phyloP scores from a whole-genome alignment of 257 asterid species.

The Fraxinus americana region DNA sequence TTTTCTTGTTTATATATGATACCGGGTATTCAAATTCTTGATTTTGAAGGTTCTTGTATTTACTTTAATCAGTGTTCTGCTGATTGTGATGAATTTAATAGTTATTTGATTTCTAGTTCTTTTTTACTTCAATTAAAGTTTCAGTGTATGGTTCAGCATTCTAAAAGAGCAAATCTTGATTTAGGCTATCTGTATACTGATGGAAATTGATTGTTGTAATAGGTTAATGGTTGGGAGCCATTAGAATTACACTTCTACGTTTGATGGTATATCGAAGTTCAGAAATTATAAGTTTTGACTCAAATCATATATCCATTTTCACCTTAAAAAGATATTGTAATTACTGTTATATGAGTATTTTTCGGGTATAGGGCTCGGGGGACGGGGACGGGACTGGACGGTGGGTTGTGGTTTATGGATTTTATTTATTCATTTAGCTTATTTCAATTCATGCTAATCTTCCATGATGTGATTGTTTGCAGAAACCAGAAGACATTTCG shows the following conservation, averaged over 20 bases:
- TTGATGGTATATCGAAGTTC: neutral
- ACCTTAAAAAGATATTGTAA: neutral
- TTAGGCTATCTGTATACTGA: neutral
- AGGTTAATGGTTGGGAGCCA: neutral
- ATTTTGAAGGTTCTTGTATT: neutral
- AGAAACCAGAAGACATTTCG: slow-evolving; percentile 53
- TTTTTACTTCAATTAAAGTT: neutral
- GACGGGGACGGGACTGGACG: neutral
- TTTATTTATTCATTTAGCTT: neutral
- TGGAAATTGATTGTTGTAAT: neutral
- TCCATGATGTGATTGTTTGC: slow-evolving; percentile 18
- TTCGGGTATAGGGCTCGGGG: neutral
- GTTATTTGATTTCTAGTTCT: slow-evolving; percentile 21
- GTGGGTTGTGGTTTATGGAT: neutral
- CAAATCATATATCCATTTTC: neutral
- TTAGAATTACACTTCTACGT: neutral
- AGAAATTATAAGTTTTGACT: slow-evolving; percentile 1
- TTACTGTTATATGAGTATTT: neutral
- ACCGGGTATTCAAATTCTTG: slow-evolving; percentile 1
- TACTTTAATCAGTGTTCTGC: neutral
- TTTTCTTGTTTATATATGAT: neutral
- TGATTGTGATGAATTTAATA: neutral
- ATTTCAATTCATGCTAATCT: neutral
- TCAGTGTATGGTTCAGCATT: neutral
- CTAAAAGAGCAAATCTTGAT: neutral